Evolutionary conservation across 2,329 filamentous ascomycete genomes (phyloP), one percentile per base, ranked within the genome.

Genomic region (Chalara sp.): DNA sequence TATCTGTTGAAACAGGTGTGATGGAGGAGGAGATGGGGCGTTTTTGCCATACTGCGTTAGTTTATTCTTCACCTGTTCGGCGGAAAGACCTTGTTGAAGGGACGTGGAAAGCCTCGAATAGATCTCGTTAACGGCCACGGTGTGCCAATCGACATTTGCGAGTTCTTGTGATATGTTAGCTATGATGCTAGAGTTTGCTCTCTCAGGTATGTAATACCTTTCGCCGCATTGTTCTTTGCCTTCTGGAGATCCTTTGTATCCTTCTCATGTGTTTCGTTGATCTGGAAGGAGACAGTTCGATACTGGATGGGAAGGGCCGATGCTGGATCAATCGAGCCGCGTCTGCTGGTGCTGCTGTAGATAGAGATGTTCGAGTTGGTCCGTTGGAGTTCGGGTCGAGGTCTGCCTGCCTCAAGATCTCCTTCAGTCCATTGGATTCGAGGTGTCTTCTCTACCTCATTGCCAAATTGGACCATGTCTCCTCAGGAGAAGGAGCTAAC

Each of bases 101-200:
- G 81, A 82, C 5, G 76, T 79, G 1, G 74, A 73, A 33, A 87
- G 74, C 30, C 82, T 77, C 31, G 73, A 72, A 52, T 77, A 73
- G n/a, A 87, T 69, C 51, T 86, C 80, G 6, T 79, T 70, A 10
- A 74, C 61, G 0, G 78, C 65, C 8, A 86, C 68, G 0, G 70
- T 80, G 64, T 89, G 86, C 82, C 85, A 87, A 60, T 87, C 81
- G 46, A 88, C 72, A 52, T 76, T 73, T 47, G 75, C 78, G 49
- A 85, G 75, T 55, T 83, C 80, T 82, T 47, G 35, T 41, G 7
- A 28, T 12, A 43, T 45, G 48, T 67, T 40, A 64, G 40, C 37
- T 50, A 30, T 31, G 44, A 29, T 10, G 12, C 45, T 2, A 29
- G 32, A 33, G 33, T 10, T 37, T 37, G 21, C 21, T 21, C 21